A percentile compares a stretch with the other conserved stretches of the same genome.
phyloP scores from a whole-genome alignment of 257 asterid species.

The Schizonepeta tenuifolia region DNA sequence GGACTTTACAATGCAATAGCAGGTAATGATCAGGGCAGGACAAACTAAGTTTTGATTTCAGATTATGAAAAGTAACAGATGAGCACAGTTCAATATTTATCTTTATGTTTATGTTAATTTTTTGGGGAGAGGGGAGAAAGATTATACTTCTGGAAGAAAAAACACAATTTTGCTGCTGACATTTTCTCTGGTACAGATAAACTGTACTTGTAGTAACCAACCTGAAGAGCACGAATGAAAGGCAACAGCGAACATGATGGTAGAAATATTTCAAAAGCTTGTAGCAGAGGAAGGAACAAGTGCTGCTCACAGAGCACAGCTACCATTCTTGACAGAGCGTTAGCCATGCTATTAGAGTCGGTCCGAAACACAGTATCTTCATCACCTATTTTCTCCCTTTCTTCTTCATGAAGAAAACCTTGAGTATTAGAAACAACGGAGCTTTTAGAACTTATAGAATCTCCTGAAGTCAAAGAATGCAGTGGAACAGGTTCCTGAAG shows the following conservation, averaged over 20 bases:
- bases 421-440: conserved; percentile 47
- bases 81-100: not conserved
- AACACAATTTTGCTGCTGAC: conserved; percentile 10
- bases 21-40: conserved; percentile 9
- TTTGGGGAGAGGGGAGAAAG: not conserved
- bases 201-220: conserved; percentile 40
- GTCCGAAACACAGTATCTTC: conserved; percentile 48
- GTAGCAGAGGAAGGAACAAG: conserved; percentile 84
- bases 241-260: conserved; percentile 97
- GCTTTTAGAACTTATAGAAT: conserved; percentile 52
- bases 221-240: conserved; percentile 97
- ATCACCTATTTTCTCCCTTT: conserved; percentile 47
- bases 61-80: conserved; percentile 2
- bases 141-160: conserved; percentile 3
- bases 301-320: conserved; percentile 93
- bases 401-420: conserved; percentile 54
- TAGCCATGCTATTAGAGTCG: conserved; percentile 62
- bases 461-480: conserved; percentile 44
- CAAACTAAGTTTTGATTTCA: conserved; percentile 24
- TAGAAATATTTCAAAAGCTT: conserved; percentile 96
- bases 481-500: conserved; percentile 63
- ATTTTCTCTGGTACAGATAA: conserved; percentile 21
- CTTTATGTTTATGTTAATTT: not conserved
- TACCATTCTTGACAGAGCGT: conserved; percentile 81
- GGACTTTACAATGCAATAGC: conserved; percentile 18